Evolutionary conservation across 1,284 basidiomycete species (phyloP).

Genomic region (Cryptococcus sp.): DNA sequence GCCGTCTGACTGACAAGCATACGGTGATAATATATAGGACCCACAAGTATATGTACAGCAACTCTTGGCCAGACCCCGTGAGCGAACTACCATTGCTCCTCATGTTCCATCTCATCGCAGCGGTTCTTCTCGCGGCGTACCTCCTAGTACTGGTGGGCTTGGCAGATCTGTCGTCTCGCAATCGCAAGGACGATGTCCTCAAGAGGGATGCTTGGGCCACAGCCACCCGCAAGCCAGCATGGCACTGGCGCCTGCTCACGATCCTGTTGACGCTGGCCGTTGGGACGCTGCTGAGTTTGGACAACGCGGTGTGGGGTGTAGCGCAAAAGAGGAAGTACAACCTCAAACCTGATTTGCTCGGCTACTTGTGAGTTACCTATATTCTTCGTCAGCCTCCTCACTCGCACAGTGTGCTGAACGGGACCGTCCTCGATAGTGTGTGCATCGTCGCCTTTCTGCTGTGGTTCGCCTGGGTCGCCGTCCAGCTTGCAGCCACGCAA

Average conservation of each 20-base stretch:
- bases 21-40: conserved; percentile 3
- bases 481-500: conserved; percentile 15
- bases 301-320: conserved; percentile 19
- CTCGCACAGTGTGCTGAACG: background rate
- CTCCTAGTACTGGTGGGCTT: conserved; percentile 12
- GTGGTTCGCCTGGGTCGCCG: conserved; percentile 15
- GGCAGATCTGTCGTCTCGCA: background rate
- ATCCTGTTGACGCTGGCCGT: conserved; percentile 8
- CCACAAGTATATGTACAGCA: conserved; percentile 8
- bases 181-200: background rate
- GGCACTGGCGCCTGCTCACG: background rate
- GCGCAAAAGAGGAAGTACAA: conserved; percentile 4
- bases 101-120: conserved; percentile 25
- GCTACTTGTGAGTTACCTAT: conserved; percentile 24
- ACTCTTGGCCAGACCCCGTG: conserved; percentile 19
- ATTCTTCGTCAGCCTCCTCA: background rate
- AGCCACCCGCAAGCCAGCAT: background rate
- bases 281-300: conserved; percentile 8
- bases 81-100: conserved; percentile 18
- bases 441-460: conserved; percentile 13
- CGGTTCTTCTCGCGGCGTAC: conserved; percentile 17
- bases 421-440: conserved; percentile 4
- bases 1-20: conserved; percentile 7
- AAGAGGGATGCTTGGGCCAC: conserved; percentile 4
- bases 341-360: conserved; percentile 19